phyloP scores from a whole-genome alignment of 116 monocot species.

The Iris pallida region DNA sequence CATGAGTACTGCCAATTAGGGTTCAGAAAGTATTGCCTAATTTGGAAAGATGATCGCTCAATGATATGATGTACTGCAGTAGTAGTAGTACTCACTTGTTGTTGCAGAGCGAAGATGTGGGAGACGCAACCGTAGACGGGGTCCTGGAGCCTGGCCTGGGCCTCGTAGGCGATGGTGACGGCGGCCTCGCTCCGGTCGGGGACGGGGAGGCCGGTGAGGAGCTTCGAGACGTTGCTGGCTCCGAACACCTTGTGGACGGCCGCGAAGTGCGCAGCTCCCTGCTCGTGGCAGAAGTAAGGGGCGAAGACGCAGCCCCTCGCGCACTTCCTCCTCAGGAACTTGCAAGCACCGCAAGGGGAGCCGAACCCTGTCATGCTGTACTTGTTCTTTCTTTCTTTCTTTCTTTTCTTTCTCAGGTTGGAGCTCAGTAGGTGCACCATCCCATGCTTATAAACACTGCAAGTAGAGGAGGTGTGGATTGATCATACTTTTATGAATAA shows the following conservation, averaged over 20 bases:
- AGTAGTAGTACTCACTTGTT: constrained; percentile 41
- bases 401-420: constrained; percentile 7
- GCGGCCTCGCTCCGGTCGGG: constrained; percentile 75
- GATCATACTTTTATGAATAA: constrained; percentile 34
- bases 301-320: constrained; percentile 74
- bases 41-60: too few species aligned
- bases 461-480: constrained; percentile 13
- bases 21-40: too few species aligned
- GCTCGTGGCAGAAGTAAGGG: constrained; percentile 89
- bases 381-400: constrained; percentile 4
- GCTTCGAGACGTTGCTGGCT: constrained; percentile 84
- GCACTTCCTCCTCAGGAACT: constrained; percentile 92
- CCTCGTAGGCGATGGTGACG: constrained; percentile 78
- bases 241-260: constrained; percentile 90
- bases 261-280: constrained; percentile 77
- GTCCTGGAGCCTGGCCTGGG: constrained; percentile 78
- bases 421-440: constrained; percentile 1
- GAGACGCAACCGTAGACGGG: constrained; percentile 85
- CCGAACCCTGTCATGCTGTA: constrained; percentile 68
- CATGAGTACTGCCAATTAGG: too few species aligned
- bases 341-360: constrained; percentile 93
- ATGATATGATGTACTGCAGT: too few species aligned
- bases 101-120: constrained; percentile 78
- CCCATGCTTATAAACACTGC: constrained; percentile 42
- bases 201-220: constrained; percentile 62